Percentiles rank a stretch among this genome's conserved stretches.
Conservation (phyloP, 2,329 filamentous ascomycete genomes). For the Nigrospora oryzae region DNA sequence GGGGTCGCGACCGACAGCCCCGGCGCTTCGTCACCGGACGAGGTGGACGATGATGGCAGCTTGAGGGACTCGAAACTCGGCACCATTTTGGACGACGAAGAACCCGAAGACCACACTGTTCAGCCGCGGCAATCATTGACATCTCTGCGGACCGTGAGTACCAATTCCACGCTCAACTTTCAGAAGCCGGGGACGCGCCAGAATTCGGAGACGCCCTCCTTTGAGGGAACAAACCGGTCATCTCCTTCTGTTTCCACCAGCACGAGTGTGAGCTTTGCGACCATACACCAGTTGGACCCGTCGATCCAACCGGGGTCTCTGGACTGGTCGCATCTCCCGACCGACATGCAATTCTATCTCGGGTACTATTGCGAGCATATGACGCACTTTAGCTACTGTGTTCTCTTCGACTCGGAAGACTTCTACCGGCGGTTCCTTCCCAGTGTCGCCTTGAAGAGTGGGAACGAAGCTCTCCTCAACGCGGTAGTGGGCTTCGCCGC, state of each 20-base stretch:
- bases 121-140: conserved; percentile 10
- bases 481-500: conserved; percentile 82
- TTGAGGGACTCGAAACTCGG: conserved; percentile 37
- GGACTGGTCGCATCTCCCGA: conserved; percentile 51
- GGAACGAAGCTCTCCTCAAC: conserved; percentile 73
- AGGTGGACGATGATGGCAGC: conserved; percentile 28
- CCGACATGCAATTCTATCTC: conserved; percentile 71
- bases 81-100: conserved; percentile 47
- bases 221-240: conserved; percentile 39
- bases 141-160: conserved; percentile 25
- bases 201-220: conserved; percentile 44
- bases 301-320: conserved; percentile 14
- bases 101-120: conserved; percentile 20
- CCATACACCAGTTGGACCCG: conserved; percentile 21
- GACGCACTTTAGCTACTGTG: conserved; percentile 73
- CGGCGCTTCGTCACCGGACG: conserved; percentile 45
- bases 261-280: conserved; percentile 25
- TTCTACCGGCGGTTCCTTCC: conserved; percentile 70
- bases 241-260: conserved; percentile 44
- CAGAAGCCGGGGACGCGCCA: conserved; percentile 30
- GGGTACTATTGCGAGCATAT: conserved; percentile 72
- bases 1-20: conserved; percentile 34
- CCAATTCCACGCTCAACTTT: conserved; percentile 26
- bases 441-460: conserved; percentile 54
- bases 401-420: conserved; percentile 60